Evolutionary conservation across 805 yeast genomes (phyloP), one percentile per base, ranked within the genome.

Genomic region (Citeromyces matritensis): DNA sequence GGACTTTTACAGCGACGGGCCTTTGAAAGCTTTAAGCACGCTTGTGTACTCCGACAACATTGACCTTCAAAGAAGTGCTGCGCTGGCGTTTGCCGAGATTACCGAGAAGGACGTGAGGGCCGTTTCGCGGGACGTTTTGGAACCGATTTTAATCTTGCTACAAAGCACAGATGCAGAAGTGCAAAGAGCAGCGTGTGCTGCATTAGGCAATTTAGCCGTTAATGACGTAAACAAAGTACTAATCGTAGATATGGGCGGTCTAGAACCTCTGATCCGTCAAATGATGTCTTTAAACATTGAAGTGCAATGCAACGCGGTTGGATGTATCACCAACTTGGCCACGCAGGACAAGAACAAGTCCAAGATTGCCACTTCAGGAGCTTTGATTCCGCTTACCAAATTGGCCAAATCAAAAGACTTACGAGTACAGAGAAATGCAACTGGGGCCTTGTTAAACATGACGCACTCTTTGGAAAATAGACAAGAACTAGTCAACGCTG

Each of bases 231-330:
- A 91, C 60, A 91, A 91, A 53, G 69, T 81, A 11, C 64, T 91
- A 32, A 88, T 91, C 37, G 97, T 93, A 11, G 95, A 88, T 47
- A 84, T 91, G 95, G 97, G 97, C 19, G 98, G 97, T 2, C 68
- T 91, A 35, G 95, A 86, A 40, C 97, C 97, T 4, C 69, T 91
- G 29, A 91, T 91, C 44, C 77, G 93, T 53, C 98, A 91, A 58
- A 91, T 91, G 99, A 79, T 84, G 79, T 79, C 94, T 27, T 72
- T 91, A 34, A 91, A 91, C 48, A 94, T 91, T 36, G 99, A 91
- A 55, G 97, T 91, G 26, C 98, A 91, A 58, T 91, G 99, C 56
- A 91, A 91, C 51, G 98, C 99, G 3, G 98, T 91, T 35, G 99
- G 99, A 11, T 91, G 98, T 53, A 86, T 91, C 48, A 91, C 99